These are phyloP conservation scores for Diplodia intermedia DNA, from an alignment of 2,329 filamentous ascomycete genomes.

Conservation along the genomic window DNA sequence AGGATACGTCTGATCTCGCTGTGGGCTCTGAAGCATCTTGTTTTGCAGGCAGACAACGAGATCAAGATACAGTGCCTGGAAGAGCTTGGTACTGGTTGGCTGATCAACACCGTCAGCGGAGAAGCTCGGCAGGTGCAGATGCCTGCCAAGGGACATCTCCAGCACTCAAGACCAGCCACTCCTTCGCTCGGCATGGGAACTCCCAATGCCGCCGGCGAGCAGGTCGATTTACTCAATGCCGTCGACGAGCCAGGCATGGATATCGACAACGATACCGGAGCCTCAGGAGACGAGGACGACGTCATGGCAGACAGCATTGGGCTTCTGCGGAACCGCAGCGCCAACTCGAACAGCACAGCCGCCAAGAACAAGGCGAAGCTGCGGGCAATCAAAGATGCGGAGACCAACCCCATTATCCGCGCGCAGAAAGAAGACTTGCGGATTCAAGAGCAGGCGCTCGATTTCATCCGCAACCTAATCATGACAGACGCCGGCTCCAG, in stretches of 20 bases:
- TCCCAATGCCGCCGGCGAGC: slow-evolving; percentile 65
- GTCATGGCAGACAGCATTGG: slow-evolving; percentile 55
- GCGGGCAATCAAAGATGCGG: slow-evolving; percentile 63
- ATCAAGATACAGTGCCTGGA: slow-evolving; percentile 80
- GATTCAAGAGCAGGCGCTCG: slow-evolving; percentile 89
- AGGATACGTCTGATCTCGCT: slow-evolving; percentile 82
- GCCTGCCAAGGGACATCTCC: slow-evolving; percentile 47
- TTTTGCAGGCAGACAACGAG: slow-evolving; percentile 72
- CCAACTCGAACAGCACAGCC: slow-evolving; percentile 44
- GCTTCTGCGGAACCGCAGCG: slow-evolving; percentile 38
- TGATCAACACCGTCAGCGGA: slow-evolving; percentile 75
- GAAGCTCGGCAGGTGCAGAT: slow-evolving; percentile 40
- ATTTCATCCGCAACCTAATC: slow-evolving; percentile 89
- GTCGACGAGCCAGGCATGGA: slow-evolving; percentile 52
- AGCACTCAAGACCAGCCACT: slow-evolving; percentile 36
- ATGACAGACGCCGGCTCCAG: slow-evolving; percentile 62
- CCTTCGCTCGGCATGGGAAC: slow-evolving; percentile 58
- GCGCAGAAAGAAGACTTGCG: slow-evolving; percentile 78
- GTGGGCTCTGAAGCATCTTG: slow-evolving; percentile 93
- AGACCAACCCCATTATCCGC: slow-evolving; percentile 71
- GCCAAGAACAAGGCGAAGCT: slow-evolving; percentile 50
- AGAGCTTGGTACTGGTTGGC: slow-evolving; percentile 78
- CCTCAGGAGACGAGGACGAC: slow-evolving; percentile 49
- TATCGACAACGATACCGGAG: slow-evolving; percentile 47
- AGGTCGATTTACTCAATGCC: slow-evolving; percentile 66